Conservation (phyloP, 2,329 filamentous ascomycete genomes). For the Paraphoma sp. region DNA sequence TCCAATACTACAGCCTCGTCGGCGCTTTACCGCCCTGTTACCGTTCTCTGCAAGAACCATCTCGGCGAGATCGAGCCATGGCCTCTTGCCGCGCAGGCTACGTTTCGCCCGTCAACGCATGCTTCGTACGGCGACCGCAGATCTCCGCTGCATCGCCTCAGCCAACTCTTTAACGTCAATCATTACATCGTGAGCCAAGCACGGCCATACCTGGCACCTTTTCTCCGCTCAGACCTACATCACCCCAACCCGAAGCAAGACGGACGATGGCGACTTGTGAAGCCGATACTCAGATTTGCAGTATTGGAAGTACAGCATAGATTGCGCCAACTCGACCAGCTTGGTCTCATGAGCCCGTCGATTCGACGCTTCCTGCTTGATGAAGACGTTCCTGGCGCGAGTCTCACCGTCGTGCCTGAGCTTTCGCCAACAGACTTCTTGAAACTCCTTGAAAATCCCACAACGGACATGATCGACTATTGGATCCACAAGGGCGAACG, state of each 20-base stretch:
- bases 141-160: constrained; percentile 72
- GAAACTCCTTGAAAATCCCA: constrained; percentile 82
- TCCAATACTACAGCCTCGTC: constrained; percentile 74
- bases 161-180: constrained; percentile 89
- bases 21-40: constrained; percentile 69
- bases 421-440: constrained; percentile 76
- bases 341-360: constrained; percentile 73
- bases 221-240: constrained; percentile 81
- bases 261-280: constrained; percentile 63
- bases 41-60: constrained; percentile 79
- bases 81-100: constrained; percentile 65
- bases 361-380: constrained; percentile 81
- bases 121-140: constrained; percentile 71
- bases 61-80: constrained; percentile 76
- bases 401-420: constrained; percentile 82
- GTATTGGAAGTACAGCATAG: constrained; percentile 81
- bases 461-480: constrained; percentile 74
- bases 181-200: constrained; percentile 96
- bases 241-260: constrained; percentile 68
- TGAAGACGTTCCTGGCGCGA: constrained; percentile 79
- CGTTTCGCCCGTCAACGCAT: constrained; percentile 71
- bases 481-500: constrained; percentile 87
- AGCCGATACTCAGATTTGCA: constrained; percentile 68
- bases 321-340: constrained; percentile 78
- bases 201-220: constrained; percentile 85